Base-by-base conservation (phyloP, 2,329 filamentous ascomycete genomes). In the Xylaria sp. region DNA sequence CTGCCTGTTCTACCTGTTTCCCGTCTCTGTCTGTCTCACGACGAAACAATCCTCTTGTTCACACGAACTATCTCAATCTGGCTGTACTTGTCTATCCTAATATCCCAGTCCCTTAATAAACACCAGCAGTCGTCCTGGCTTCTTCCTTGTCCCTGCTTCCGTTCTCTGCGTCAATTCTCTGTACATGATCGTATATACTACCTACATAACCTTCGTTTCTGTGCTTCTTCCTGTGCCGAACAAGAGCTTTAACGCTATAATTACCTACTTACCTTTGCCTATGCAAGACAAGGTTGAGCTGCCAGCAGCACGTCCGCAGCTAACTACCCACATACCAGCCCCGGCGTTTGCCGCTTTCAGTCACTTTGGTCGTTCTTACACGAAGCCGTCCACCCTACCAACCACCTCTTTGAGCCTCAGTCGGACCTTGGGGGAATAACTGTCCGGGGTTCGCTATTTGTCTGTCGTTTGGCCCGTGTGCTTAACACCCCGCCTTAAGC, bases 401-500 rank as follows among this genome's bases (percentile, higher is more conserved):
- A 31, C 53, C 52, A 43, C 63, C 46, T 50, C 59, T 55, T 60
- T 57, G 62, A 62, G 62, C 62, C 61, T 66, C 58, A 31, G 55
- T 56, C 56, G 51, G 47, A 43, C 28, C 43, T 43, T 60, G 19
- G 37, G 54, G 56, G 53, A 46, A 51, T 57, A 56, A 15, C 46
- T 31, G 25, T 42, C 45, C 31, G 33, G 54, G 40, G 25, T 19
- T 53, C 58, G 47, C 55, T 59, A 55, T 37, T 28, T 38, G 15
- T n/a, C 17, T 7, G 23, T 47, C 49, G 49, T 60, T 58, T 62
- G 59, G 57, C 59, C 61, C 60, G 68, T 69, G 63, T 65, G 54
- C 66, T 64, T 69, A 65, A 68, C 61, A 47, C 61, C 50, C 60
- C 67, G 60, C 60, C 64, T 63, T 63, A 64, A 66, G 56, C 53